Percentiles rank a stretch among this genome's conserved stretches.
Conservation (phyloP, 208 protist genomes). For the Borovskyia barvae region DNA sequence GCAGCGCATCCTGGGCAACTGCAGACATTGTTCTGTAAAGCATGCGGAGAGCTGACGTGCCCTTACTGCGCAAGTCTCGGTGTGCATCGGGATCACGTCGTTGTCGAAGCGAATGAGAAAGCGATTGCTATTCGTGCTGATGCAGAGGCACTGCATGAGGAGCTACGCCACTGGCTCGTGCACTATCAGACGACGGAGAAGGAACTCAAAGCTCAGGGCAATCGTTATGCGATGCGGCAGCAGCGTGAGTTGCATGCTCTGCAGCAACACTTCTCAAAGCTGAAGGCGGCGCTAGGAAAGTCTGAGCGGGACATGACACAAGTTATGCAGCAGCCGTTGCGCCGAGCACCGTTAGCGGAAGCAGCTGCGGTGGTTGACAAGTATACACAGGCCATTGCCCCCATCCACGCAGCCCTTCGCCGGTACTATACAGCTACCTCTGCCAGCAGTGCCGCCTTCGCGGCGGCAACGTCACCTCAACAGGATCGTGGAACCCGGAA, state of each 20-base stretch:
- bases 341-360: conserved; percentile 35
- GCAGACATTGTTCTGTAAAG: conserved; percentile 50
- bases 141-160: conserved; percentile 41
- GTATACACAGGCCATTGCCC: conserved; percentile 35
- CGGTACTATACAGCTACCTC: conserved; percentile 20
- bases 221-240: conserved; percentile 12
- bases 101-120: conserved; percentile 30
- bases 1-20: conserved; percentile 33
- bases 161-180: conserved; percentile 41
- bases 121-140: conserved; percentile 22
- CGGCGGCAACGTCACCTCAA: neutral
- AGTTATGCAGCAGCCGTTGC: conserved; percentile 11
- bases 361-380: conserved; percentile 29
- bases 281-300: conserved; percentile 32
- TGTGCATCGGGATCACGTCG: conserved; percentile 48
- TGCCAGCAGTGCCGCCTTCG: neutral
- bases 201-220: conserved; percentile 40
- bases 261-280: conserved; percentile 26
- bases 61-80: conserved; percentile 72
- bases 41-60: conserved; percentile 54
- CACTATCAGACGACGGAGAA: conserved; percentile 34
- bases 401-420: conserved; percentile 30
- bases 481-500: neutral
- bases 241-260: conserved; percentile 20
- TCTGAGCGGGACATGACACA: conserved; percentile 26